Evolutionary conservation across 768 basidiomycete genomes (phyloP), one percentile per base, ranked within the genome.

Genomic region (Hypsizygus marmoreus): DNA sequence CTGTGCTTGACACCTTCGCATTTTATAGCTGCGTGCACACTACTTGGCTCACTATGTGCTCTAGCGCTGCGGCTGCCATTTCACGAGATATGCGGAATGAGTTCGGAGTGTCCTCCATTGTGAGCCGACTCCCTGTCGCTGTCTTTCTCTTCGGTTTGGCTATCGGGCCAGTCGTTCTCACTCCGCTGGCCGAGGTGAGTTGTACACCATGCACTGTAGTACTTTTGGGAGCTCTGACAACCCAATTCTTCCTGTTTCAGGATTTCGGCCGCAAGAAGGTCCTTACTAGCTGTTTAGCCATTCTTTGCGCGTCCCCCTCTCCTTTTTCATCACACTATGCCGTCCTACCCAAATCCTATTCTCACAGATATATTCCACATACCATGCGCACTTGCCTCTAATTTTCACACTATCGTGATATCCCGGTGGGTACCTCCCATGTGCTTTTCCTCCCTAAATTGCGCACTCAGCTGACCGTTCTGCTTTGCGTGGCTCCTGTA

Each of bases 231-330:
- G 14, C 25, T 23, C 19, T n/a, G 2, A 29, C 16, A 1, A 25
- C 23, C 28, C 45, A 10, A 47, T 28, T n/a, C 0, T 0, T 17
- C n/a, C 5, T 33, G 12, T 40, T n/a, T 12, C 22, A 58, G 57
- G 57, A 58, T 36, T 58, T 45, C 16, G 54, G 57, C 13, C 51
- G 57, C 14, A 58, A 58, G 43, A 58, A 40, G 43, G 54, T 58
- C 31, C 45, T 56, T 11, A 43, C 39, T 2, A 12, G 42, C 14
- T 58, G 57, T 31, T 43, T 58, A 33, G 30, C 45, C 17, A 38
- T 56, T 28, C 23, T 58, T 40, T 58, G 57, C 54, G 52, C 45
- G 54, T 58, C 39, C 32, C 23, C 26, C 12, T n/a, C 26, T 24
- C 22, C 9, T 6, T 26, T 34, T 24, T 16, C 28, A 1, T 40